Evolutionary conservation across 441 rosid genomes (phyloP), one percentile per base, ranked within the genome.

Genomic region (Hura crepitans): DNA sequence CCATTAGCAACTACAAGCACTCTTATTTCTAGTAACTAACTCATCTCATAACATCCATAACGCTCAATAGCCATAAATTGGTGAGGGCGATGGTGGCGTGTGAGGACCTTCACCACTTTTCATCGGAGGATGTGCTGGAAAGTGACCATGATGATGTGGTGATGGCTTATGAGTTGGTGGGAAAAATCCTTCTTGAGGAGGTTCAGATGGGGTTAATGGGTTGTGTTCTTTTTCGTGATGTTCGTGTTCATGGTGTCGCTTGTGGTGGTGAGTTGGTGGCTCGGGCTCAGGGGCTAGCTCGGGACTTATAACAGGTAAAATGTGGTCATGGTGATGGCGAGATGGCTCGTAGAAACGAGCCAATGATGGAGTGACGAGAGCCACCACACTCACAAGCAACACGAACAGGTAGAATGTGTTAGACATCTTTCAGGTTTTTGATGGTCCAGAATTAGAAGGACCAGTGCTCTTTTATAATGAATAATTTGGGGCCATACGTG

Each of bases 51-150:
- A 4, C 11, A 49, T 10, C 5, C 18, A 22, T 14, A 7, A 13
- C 11, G 25, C 11, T 61, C 66, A 70, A 12, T 58, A 28, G 22
- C 6, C 66, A 43, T 13, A 35, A 27, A 25, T 15, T 15, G 68
- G 39, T 17, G 68, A 51, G 5, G 68, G 68, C 28, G 68, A 54
- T 25, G 68, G 58, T 72, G 63, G 69, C 31, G 15, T 20, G 5
- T 54, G 28, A 64, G 37, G n/a, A 30, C 57, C 57, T 30, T 61
- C 43, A 37, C 61, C 74, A 22, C 46, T 30, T 33, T 63, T 50
- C 37, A 30, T 23, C 23, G 66, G 72, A 66, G 76, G 72, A 63
- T 73, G 55, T 14, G 50, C 72, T 18, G 72, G 68, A 60, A n/a
- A 27, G 33, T 50, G 55, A 51, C 54, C 42, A 49, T 35, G 39